A percentile compares a stretch with the other conserved stretches of the same genome.
Conservation (phyloP, 306 rosid species). For the Cucurbita moschata region DNA sequence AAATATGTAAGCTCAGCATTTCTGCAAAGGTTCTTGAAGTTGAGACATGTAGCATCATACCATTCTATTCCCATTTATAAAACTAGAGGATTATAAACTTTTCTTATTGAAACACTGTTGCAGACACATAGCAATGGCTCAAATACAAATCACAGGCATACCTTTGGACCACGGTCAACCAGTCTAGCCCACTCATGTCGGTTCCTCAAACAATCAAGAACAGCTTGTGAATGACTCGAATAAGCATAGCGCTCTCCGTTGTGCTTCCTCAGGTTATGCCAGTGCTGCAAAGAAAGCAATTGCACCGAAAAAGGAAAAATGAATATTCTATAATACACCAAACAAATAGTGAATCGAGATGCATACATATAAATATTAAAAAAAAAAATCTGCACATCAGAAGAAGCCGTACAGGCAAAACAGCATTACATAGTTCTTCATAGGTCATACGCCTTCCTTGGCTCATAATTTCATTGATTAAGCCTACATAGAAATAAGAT, state of each 20-base stretch:
- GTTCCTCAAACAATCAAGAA: slow-evolving; percentile 90
- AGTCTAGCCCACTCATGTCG: slow-evolving; percentile 92
- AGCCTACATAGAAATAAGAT: slow-evolving; percentile 36
- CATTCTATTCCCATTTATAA: neutral
- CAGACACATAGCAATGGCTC: neutral
- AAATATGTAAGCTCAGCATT: neutral
- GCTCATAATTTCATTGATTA: slow-evolving; percentile 92
- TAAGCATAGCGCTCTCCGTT: slow-evolving; percentile 98
- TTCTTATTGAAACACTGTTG: neutral
- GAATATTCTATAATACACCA: neutral
- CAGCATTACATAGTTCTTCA: slow-evolving; percentile 87
- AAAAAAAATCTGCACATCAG: neutral
- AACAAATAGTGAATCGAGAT: neutral
- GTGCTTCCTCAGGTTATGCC: slow-evolving; percentile 94
- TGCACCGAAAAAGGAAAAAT: neutral
- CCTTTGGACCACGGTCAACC: slow-evolving; percentile 98
- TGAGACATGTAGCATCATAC: neutral
- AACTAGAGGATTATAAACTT: neutral
- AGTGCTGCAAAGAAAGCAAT: slow-evolving; percentile 49
- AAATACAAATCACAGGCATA: slow-evolving; percentile 16
- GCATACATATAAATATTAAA: neutral
- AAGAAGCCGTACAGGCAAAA: slow-evolving; percentile 56
- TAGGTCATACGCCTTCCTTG: slow-evolving; percentile 85
- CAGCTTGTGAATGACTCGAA: slow-evolving; percentile 93
- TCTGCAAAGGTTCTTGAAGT: neutral